A percentile compares a stretch with the other conserved stretches of the same genome.
These are phyloP conservation scores for Ophiocytium majus DNA, from an alignment of 352 stramenopile species.

Conservation along the genomic window DNA sequence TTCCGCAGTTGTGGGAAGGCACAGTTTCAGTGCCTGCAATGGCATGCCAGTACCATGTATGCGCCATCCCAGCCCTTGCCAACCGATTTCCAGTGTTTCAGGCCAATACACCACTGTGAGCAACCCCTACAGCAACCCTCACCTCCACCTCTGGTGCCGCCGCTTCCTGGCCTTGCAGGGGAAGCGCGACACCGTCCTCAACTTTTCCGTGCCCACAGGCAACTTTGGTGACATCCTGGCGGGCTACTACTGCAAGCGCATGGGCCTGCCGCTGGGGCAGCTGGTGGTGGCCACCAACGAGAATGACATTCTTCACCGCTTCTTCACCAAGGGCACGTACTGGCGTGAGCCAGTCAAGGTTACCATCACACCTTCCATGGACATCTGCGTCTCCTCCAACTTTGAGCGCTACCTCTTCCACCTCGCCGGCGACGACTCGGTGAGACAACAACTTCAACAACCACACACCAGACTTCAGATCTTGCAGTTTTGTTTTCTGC, in stretches of 20 bases:
- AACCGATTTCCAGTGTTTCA: no score
- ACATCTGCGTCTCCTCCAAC: conserved; percentile 98
- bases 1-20: no score
- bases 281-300: conserved; percentile 98
- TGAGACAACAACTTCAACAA: conserved; percentile 33
- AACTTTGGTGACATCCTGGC: conserved; percentile 99
- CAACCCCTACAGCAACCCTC: no score
- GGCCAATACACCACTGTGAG: no score
- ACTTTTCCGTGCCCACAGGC: conserved; percentile 94
- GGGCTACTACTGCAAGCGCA: conserved; percentile 91
- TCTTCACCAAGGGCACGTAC: conserved; percentile 95
- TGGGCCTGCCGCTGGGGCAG: conserved; percentile 89
- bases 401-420: conserved; percentile 98
- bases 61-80: no score
- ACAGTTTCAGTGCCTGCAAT: no score
- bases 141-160: no score
- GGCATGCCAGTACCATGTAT: no score
- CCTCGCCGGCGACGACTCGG: conserved; percentile 82
- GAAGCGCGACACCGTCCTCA: no score
- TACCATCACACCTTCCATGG: conserved; percentile 95
- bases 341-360: conserved; percentile 81
- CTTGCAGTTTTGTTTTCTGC: no score
- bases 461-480: not conserved
- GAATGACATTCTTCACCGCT: conserved; percentile 97
- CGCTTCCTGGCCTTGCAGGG: no score